Evolutionary conservation across 2,329 filamentous ascomycete species (phyloP).

Genomic region (Fusarium acutatum): DNA sequence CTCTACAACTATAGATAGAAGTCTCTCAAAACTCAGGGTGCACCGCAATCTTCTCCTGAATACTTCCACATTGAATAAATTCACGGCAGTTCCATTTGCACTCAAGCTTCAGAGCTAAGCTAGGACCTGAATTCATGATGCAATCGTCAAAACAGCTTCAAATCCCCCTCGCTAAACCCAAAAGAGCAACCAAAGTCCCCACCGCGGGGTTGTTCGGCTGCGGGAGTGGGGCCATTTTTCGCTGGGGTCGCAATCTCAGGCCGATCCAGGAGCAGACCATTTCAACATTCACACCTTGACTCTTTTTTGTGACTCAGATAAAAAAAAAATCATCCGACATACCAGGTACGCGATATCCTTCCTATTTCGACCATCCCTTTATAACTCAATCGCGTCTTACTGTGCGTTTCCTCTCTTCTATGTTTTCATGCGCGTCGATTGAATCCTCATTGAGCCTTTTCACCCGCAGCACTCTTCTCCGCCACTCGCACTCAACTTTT

Average conservation of each 20-base stretch:
- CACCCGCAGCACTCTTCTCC: not conserved
- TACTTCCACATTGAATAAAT: too few relatives aligned
- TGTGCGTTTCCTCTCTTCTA: not conserved
- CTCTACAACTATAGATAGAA: accelerated
- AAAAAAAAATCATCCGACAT: not conserved
- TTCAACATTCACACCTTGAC: constrained; percentile 4
- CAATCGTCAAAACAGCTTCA: constrained; percentile 10
- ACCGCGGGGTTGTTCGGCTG: constrained; percentile 14
- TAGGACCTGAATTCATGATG: constrained; percentile 17
- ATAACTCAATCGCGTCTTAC: not conserved
- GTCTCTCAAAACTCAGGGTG: accelerated
- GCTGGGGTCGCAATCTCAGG: constrained; percentile 14
- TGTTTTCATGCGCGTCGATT: not conserved
- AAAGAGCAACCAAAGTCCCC: not conserved
- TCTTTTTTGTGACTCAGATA: constrained; percentile 37
- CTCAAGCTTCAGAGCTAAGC: constrained; percentile 1
- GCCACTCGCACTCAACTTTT: not conserved
- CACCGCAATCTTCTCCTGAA: not conserved
- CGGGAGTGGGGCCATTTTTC: constrained; percentile 38
- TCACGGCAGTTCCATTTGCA: not conserved
- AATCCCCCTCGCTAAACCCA: constrained; percentile 15
- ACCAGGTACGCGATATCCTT: constrained; percentile 1
- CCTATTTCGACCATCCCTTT: not conserved
- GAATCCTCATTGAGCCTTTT: not conserved
- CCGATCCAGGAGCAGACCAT: constrained; percentile 24